Conservation (phyloP, 106 monocot species). For the Dioscorea alata region DNA sequence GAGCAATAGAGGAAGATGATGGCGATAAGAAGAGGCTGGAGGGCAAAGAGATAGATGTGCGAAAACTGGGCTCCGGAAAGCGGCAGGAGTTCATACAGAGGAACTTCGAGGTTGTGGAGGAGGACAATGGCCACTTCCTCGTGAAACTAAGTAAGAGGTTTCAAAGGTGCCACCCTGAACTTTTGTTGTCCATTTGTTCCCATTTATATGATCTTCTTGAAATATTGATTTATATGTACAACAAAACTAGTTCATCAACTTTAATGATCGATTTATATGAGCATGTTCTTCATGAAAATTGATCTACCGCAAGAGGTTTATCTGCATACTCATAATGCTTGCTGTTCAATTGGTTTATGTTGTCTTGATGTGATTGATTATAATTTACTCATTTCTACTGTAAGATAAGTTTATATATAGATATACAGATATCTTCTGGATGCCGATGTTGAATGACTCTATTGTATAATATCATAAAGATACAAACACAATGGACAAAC, state of each 20-base stretch:
- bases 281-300: too few species aligned
- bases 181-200: not conserved
- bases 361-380: not conserved
- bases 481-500: too few species aligned
- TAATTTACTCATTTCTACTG: not conserved
- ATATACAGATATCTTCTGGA: too few species aligned
- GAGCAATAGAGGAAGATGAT: not conserved
- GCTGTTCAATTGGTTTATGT: not conserved
- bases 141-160: slow-evolving; percentile 48
- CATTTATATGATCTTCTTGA: not conserved
- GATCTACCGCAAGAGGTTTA: too few species aligned
- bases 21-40: not conserved
- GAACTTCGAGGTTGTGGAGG: slow-evolving; percentile 54
- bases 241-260: too few species aligned
- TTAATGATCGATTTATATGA: too few species aligned
- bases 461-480: too few species aligned
- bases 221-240: not conserved
- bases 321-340: not conserved
- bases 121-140: slow-evolving; percentile 65
- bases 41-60: slow-evolving; percentile 46
- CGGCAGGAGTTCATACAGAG: slow-evolving; percentile 59
- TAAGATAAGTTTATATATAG: too few species aligned
- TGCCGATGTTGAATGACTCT: too few species aligned
- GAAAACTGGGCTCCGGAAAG: slow-evolving; percentile 29
- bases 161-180: slow-evolving; percentile 24